Evolutionary conservation across 73 alveolate species (phyloP), one percentile per base, ranked within the genome.

Genomic region (Symbiodinium natans): DNA sequence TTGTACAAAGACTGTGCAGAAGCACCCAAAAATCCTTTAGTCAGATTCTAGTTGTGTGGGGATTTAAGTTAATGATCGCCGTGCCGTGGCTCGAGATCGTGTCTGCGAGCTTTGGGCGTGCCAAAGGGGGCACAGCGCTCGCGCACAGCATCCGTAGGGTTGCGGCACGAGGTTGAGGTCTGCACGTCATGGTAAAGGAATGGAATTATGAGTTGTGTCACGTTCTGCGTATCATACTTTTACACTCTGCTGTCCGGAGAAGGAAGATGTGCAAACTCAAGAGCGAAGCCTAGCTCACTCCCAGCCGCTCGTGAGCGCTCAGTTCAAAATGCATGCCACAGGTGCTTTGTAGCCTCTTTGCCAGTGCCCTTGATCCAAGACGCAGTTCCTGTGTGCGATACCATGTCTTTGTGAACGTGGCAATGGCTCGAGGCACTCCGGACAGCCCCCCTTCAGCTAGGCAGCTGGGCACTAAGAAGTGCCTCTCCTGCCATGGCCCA

Each of bases 71-170:
- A 63, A 63, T 23, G 77, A 63, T 2, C 31, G 77, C 77, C 77
- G 77, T 63, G 77, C 77, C 31, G 59, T 13, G 59, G 59, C 77
- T 63, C 77, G 77, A 21, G 34, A 63, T 63, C 77, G 77, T 21
- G 77, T 63, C 25, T 63, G 77, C 34, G 77, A 63, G 77, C 77
- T 63, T 21, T 63, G 77, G 77, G 77, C 77, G 77, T 63, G 77
- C 77, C 77, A 27, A 63, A 21, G 77, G 77, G 77, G 77, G 77
- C 77, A 63, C 34, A 63, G 29, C 31, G 77, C 77, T 63, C 77
- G 39, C 77, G 31, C 77, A 21, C 77, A 10, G 34, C 29, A 63
- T 21, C 77, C 13, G 59, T 46, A 34, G 36, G 77, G 1, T 8
- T 23, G 77, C 31, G 39, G 77, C 77, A 63, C 25, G 77, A 27